phyloP scores from a whole-genome alignment of 495 filamentous ascomycete species.

The Xylona heveae region DNA sequence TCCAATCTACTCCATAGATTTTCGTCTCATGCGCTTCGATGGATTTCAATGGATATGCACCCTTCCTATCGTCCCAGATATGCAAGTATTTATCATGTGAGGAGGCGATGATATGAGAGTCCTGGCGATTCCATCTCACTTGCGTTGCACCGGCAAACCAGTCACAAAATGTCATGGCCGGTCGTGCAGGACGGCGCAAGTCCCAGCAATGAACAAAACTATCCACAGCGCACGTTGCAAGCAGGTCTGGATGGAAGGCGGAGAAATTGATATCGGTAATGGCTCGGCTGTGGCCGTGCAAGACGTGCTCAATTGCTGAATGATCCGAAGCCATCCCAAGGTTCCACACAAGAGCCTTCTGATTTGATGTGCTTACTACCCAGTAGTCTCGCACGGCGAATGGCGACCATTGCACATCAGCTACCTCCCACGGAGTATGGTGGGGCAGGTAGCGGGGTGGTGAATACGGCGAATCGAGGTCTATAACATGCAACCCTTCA shows the following conservation, averaged over 20 bases:
- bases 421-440: slow-evolving; percentile 80
- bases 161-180: slow-evolving; percentile 67
- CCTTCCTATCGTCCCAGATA: slow-evolving; percentile 79
- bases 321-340: slow-evolving; percentile 31
- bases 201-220: slow-evolving; percentile 93
- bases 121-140: slow-evolving; percentile 85
- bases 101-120: slow-evolving; percentile 67
- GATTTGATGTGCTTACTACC: slow-evolving; percentile 86
- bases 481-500: slow-evolving; percentile 77
- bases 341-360: slow-evolving; percentile 92
- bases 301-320: slow-evolving; percentile 60
- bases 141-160: slow-evolving; percentile 92
- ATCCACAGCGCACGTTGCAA: slow-evolving; percentile 84
- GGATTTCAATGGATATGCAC: slow-evolving; percentile 55
- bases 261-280: slow-evolving; percentile 97
- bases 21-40: slow-evolving; percentile 87
- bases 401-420: slow-evolving; percentile 97
- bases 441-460: slow-evolving; percentile 73
- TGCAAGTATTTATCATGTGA: slow-evolving; percentile 71
- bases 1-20: slow-evolving; percentile 94
- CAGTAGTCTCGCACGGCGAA: slow-evolving; percentile 77
- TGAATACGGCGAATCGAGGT: slow-evolving; percentile 78
- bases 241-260: slow-evolving; percentile 69
- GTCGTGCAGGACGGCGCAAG: slow-evolving; percentile 49
- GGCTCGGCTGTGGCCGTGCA: slow-evolving; percentile 72